phyloP scores from a whole-genome alignment of 495 filamentous ascomycete genomes.

The Hypoxylon intermedium region DNA sequence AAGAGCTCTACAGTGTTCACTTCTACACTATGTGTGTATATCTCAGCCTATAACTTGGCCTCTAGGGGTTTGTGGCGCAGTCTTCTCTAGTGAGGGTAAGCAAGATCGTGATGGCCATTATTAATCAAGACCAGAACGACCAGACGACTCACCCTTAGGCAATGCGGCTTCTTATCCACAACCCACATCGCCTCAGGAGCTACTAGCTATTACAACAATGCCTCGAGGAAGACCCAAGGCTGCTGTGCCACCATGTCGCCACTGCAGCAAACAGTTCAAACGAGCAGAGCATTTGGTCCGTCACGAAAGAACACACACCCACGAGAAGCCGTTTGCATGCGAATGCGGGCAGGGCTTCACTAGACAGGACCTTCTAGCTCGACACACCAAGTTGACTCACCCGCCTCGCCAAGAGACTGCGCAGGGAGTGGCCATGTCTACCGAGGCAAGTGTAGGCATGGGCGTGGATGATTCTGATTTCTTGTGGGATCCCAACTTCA shows the following conservation, averaged over 20 bases:
- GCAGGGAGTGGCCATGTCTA: not conserved
- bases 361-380: conserved; percentile 43
- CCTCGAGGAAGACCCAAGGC: conserved; percentile 22
- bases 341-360: conserved; percentile 61
- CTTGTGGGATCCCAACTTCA: conserved; percentile 24
- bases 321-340: conserved; percentile 63
- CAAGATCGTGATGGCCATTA: not conserved
- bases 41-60: no score
- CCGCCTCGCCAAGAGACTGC: conserved; percentile 1
- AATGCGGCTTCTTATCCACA: not conserved
- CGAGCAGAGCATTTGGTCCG: conserved; percentile 62
- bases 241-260: conserved; percentile 49
- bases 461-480: conserved; percentile 11
- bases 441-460: not conserved
- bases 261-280: conserved; percentile 59
- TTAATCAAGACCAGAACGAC: not conserved
- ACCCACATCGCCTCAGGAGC: not conserved
- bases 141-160: not conserved
- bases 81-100: no score
- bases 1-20: not conserved
- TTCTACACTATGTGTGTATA: no score
- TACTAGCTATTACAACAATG: conserved; percentile 5
- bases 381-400: conserved; percentile 10
- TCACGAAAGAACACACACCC: conserved; percentile 63
- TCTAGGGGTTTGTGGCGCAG: no score